Evolutionary conservation across 2,329 filamentous ascomycete genomes (phyloP).

Genomic region (Verticillium alfalfae): DNA sequence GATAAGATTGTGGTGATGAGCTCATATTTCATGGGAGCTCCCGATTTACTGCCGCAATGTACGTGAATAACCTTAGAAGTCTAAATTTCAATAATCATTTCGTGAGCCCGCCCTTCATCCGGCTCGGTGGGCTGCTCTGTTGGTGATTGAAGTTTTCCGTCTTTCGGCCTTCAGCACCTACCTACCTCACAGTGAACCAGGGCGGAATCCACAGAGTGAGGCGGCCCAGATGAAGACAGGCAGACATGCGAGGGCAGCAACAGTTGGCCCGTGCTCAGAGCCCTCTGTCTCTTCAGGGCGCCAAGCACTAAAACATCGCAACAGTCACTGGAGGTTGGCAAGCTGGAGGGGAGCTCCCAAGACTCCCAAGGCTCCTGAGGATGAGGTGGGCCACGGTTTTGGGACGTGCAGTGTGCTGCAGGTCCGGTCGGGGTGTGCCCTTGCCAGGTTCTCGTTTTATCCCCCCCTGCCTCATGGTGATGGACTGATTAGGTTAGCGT

Average conservation of each 20-base stretch:
- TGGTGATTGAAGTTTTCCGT: not conserved
- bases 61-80: not conserved
- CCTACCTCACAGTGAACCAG: not conserved
- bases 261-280: not conserved
- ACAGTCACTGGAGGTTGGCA: not conserved
- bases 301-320: not conserved
- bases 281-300: not conserved
- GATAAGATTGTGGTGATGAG: not conserved
- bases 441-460: not conserved
- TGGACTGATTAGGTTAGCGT: too few species aligned
- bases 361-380: not conserved
- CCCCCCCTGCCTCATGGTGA: too few species aligned
- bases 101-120: too few species aligned
- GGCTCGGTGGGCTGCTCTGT: too few species aligned
- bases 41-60: not conserved
- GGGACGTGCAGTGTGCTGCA: not conserved
- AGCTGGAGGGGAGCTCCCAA: not conserved
- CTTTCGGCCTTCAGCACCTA: too few species aligned
- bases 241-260: not conserved
- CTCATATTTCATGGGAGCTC: not conserved
- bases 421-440: not conserved
- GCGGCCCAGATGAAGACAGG: not conserved
- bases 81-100: not conserved
- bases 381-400: not conserved
- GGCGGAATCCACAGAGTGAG: not conserved